Evolutionary conservation across 2,329 filamentous ascomycete species (phyloP).

Genomic region (Myriosclerotinia curreyana): DNA sequence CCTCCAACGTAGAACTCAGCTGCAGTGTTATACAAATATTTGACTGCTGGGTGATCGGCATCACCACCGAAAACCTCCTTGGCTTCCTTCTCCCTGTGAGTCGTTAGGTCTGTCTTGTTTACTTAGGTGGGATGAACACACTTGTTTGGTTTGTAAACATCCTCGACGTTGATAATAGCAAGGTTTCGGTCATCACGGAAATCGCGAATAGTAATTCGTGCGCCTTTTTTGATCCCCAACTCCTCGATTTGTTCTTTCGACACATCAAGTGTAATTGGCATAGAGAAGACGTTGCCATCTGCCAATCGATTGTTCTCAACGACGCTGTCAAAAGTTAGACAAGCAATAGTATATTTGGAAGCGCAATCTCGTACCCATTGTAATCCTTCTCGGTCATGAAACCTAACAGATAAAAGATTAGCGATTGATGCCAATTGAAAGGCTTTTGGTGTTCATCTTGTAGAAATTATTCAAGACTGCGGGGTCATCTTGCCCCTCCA

Average conservation of each 20-base stretch:
- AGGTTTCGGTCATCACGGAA: slow-evolving; percentile 95
- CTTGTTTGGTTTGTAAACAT: slow-evolving; percentile 96
- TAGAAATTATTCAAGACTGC: slow-evolving; percentile 22
- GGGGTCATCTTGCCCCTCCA: slow-evolving; percentile 34
- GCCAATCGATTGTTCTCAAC: slow-evolving; percentile 83
- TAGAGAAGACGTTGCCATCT: slow-evolving; percentile 88
- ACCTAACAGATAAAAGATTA: slow-evolving; percentile 51
- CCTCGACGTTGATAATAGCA: slow-evolving; percentile 91
- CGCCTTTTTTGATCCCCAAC: slow-evolving; percentile 72
- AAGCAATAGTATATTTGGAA: slow-evolving; percentile 17
- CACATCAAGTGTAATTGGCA: slow-evolving; percentile 93
- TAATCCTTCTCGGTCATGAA: slow-evolving; percentile 99
- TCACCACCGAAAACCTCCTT: slow-evolving; percentile 91
- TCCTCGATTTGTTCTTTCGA: slow-evolving; percentile 71
- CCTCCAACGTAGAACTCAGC: slow-evolving; percentile 92
- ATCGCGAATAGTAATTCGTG: slow-evolving; percentile 84
- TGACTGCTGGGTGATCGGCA: slow-evolving; percentile 87
- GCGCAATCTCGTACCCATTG: slow-evolving; percentile 64
- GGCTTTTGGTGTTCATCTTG: not conserved
- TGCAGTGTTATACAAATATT: slow-evolving; percentile 78
- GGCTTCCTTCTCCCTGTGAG: slow-evolving; percentile 74
- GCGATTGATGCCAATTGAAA: slow-evolving; percentile 23
- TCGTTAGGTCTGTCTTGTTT: slow-evolving; percentile 26
- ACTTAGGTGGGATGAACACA: slow-evolving; percentile 45
- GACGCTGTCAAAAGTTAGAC: slow-evolving; percentile 58